Evolutionary conservation across 768 basidiomycete species (phyloP).

Genomic region (Coprinopsis strossmayeri): DNA sequence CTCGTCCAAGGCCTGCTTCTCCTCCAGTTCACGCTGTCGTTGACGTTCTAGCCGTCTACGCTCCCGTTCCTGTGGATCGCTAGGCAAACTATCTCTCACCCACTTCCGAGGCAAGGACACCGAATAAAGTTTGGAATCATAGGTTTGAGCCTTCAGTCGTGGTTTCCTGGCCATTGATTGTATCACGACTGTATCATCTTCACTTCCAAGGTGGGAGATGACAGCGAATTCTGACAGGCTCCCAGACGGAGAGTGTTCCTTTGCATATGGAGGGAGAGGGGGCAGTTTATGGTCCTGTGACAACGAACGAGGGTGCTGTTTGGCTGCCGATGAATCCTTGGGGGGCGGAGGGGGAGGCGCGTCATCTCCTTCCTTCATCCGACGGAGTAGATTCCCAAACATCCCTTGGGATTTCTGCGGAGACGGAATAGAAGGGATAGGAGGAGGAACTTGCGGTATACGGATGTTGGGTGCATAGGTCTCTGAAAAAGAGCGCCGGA

Average conservation of each 20-base stretch:
- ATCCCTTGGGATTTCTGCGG: conserved; percentile 13
- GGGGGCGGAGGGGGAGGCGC: conserved; percentile 38
- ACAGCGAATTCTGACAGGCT: conserved; percentile 37
- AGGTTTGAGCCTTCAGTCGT: too few relatives aligned
- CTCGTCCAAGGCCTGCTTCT: conserved; percentile 33
- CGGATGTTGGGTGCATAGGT: conserved; percentile 20
- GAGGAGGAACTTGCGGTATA: conserved; percentile 13
- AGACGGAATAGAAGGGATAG: conserved; percentile 16
- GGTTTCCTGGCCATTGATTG: too few relatives aligned
- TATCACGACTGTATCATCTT: conserved; percentile 20
- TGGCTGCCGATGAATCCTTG: too few relatives aligned
- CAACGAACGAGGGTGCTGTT: conserved; percentile 3
- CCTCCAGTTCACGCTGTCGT: conserved; percentile 33
- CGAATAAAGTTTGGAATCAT: too few relatives aligned
- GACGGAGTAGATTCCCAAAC: conserved; percentile 31
- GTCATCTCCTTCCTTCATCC: conserved; percentile 24
- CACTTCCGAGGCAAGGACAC: conserved; percentile 32
- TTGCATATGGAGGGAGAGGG: not conserved
- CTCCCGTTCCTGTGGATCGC: conserved; percentile 29
- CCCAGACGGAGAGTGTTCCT: not conserved
- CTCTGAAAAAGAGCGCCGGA: conserved; percentile 28
- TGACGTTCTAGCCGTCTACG: conserved; percentile 25
- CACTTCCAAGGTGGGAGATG: conserved; percentile 27
- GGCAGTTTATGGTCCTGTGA: not conserved
- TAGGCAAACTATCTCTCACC: conserved; percentile 19